A percentile compares a stretch with the other conserved stretches of the same genome.
Evolutionary conservation across 768 basidiomycete species (phyloP).

Genomic region (Mycena albidolilacea): DNA sequence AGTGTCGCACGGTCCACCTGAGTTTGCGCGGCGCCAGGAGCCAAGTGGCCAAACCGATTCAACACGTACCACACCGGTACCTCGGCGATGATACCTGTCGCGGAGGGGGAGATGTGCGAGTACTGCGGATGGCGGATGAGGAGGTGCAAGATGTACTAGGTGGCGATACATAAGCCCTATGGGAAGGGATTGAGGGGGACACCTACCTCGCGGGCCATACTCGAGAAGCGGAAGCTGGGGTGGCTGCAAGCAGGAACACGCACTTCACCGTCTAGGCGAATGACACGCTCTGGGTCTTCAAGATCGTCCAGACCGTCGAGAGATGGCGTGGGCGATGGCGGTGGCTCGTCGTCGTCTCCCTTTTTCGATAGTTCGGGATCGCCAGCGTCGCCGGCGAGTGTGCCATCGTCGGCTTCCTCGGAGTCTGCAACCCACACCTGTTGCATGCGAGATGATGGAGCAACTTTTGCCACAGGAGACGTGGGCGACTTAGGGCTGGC

Average conservation of each 20-base stretch:
- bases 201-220: slow-evolving; percentile 37
- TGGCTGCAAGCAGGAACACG: slow-evolving; percentile 36
- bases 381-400: background rate
- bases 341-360: background rate
- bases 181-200: background rate
- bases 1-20: slow-evolving; percentile 16
- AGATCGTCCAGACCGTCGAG: slow-evolving; percentile 27
- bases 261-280: slow-evolving; percentile 38
- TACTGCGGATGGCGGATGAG: slow-evolving; percentile 38
- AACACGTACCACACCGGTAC: slow-evolving; percentile 38
- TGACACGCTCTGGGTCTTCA: slow-evolving; percentile 29
- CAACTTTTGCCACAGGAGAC: slow-evolving; percentile 8
- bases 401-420: slow-evolving; percentile 11
- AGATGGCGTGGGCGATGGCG: slow-evolving; percentile 31
- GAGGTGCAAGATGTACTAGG: slow-evolving; percentile 34
- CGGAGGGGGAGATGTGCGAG: slow-evolving; percentile 37
- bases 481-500: slow-evolving; percentile 10
- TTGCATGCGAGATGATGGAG: slow-evolving; percentile 32
- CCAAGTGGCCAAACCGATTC: slow-evolving; percentile 28
- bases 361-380: background rate
- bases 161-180: background rate
- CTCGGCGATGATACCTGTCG: slow-evolving; percentile 32
- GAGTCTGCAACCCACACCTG: slow-evolving; percentile 18
- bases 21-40: background rate
- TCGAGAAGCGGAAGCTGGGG: slow-evolving; percentile 36